These are phyloP conservation scores for Nemania serpens DNA, from an alignment of 2,329 filamentous ascomycete species.

Conservation along the genomic window DNA sequence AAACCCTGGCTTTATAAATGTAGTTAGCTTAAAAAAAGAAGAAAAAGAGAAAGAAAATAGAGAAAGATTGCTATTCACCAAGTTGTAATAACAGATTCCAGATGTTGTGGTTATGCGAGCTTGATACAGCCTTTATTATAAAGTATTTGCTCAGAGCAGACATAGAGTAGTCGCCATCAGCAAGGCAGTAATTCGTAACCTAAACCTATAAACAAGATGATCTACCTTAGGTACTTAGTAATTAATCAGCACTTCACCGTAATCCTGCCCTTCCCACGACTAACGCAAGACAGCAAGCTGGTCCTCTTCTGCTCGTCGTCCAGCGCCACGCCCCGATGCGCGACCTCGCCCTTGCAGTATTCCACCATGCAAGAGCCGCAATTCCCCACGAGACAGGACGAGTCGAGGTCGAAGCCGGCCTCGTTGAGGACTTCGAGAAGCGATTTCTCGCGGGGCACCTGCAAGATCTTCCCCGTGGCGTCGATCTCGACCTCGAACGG, in stretches of 20 bases:
- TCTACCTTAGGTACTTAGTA: too few relatives aligned
- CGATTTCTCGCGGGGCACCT: slow-evolving; percentile 39
- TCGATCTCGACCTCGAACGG: slow-evolving; percentile 41
- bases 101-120: too few relatives aligned
- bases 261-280: slow-evolving; percentile 39
- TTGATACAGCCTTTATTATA: too few relatives aligned
- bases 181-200: too few relatives aligned
- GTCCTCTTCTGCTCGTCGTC: slow-evolving; percentile 38
- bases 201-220: too few relatives aligned
- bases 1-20: too few relatives aligned
- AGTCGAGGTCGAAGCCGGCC: slow-evolving; percentile 42
- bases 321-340: slow-evolving; percentile 38
- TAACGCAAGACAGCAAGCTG: slow-evolving; percentile 40
- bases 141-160: too few relatives aligned
- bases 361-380: slow-evolving; percentile 42
- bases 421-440: slow-evolving; percentile 41
- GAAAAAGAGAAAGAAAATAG: too few relatives aligned
- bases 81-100: too few relatives aligned
- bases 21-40: too few relatives aligned
- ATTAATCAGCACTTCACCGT: slow-evolving; percentile 27
- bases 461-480: slow-evolving; percentile 32
- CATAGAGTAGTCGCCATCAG: too few relatives aligned
- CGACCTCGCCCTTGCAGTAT: slow-evolving; percentile 35
- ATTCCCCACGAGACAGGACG: slow-evolving; percentile 40
- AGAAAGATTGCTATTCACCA: too few relatives aligned